Conservation (phyloP, 2,329 filamentous ascomycete genomes). For the Orbilia brochopaga region DNA sequence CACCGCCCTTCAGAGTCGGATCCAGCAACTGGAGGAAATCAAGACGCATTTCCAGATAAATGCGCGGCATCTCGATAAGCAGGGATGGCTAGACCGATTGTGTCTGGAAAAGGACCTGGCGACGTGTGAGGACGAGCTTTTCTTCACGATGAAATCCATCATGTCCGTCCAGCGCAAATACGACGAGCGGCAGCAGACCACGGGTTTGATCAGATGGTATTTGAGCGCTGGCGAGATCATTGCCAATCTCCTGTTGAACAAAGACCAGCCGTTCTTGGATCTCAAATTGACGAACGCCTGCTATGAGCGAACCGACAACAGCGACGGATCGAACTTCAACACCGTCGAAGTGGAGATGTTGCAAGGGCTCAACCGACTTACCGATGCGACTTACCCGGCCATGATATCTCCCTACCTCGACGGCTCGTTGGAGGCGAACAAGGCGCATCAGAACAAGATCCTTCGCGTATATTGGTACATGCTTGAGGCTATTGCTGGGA, state of each 20-base stretch:
- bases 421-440: constrained; percentile 61
- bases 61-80: constrained; percentile 80
- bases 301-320: constrained; percentile 95
- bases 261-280: constrained; percentile 85
- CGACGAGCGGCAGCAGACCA: constrained; percentile 75
- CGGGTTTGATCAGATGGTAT: constrained; percentile 85
- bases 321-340: constrained; percentile 95
- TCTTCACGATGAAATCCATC: constrained; percentile 99
- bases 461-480: constrained; percentile 96
- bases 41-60: constrained; percentile 96
- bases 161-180: constrained; percentile 90
- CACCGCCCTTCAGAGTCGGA: constrained; percentile 84
- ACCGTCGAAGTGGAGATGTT: constrained; percentile 85
- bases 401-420: constrained; percentile 88
- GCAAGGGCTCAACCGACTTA: constrained; percentile 84
- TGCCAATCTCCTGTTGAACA: constrained; percentile 91
- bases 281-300: constrained; percentile 88
- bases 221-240: constrained; percentile 94
- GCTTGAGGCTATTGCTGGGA: constrained; percentile 96
- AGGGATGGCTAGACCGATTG: constrained; percentile 89
- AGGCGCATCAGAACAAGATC: constrained; percentile 76
- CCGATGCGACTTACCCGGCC: constrained; percentile 89
- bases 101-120: constrained; percentile 87
- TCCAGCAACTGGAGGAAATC: constrained; percentile 92
- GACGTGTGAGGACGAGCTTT: constrained; percentile 91